Base-by-base conservation (phyloP, 164 flowering plant species). In the Annona cherimola region DNA sequence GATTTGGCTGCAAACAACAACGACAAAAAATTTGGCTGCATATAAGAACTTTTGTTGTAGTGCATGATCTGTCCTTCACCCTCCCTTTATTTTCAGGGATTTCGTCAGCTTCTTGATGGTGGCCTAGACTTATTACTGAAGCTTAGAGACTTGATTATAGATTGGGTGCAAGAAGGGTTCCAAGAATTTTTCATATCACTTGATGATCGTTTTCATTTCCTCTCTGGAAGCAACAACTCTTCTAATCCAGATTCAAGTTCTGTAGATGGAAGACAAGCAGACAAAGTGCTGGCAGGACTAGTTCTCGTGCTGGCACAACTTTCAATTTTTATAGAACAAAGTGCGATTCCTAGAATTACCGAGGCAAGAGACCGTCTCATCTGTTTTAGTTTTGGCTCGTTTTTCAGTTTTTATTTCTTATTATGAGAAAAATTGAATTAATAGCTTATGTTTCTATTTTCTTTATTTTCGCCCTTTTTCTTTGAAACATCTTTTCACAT, bases 131-230 rank as follows among this genome's bases (percentile, higher is more conserved):
- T 90, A 61, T 73, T 93, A 41, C 78, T 83, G 69, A 85, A 86
- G 77, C 79, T 92, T 70, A 88, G 83, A 80, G 89, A 83, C 73
- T 79, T 77, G 8, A 74, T 89, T 60, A 76, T 86, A 73, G 94
- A 88, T 80, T 93, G 91, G 95, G 94, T 94, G 71, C 97, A 92
- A 83, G 97, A 90, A 84, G 99, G 98, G 66, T 93, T 93, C 83
- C 99, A 96, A 74, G 79, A 85, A 71, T 96, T 96, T 83, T 93
- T 96, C 78, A 81, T 83, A 77, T 73, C 81, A 44, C 97, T 96
- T 61, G 77, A 90, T 78, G 79, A 81, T 67, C 81, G 75, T 45
- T 93, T 93, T 76, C 82, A 80, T 69, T 73, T 82, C 75, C 89
- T 93, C 63, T 83, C 96, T 3, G 97, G 95, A 68, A 84, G 80